These are phyloP conservation scores for Fomitopsis palustris DNA, from an alignment of 1,284 basidiomycete genomes.

Conservation along the genomic window DNA sequence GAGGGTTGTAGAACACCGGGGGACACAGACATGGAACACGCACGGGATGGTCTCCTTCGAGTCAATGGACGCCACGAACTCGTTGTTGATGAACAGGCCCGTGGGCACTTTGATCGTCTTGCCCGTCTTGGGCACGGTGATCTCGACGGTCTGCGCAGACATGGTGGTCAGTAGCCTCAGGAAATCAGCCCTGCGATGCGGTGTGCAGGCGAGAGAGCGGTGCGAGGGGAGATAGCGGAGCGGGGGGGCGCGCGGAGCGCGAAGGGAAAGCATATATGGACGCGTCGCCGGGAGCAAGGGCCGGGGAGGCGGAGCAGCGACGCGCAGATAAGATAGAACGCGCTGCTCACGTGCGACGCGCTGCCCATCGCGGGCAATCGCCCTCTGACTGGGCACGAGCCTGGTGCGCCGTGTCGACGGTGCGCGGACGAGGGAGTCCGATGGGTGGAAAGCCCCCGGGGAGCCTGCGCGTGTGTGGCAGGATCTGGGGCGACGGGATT, in stretches of 20 bases:
- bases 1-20: background rate
- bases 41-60: slow-evolving; percentile 58
- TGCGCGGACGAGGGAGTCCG: background rate
- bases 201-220: background rate
- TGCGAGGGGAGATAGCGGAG: background rate
- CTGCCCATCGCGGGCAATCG: background rate
- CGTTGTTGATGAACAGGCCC: slow-evolving; percentile 89
- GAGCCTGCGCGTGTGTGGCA: background rate
- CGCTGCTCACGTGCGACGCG: background rate
- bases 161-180: slow-evolving; percentile 5
- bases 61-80: slow-evolving; percentile 72
- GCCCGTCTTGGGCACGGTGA: slow-evolving; percentile 31
- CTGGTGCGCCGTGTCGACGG: background rate
- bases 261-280: background rate
- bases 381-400: background rate
- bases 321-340: slow-evolving; percentile 3
- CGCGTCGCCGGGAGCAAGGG: background rate
- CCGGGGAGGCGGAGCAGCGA: background rate
- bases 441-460: background rate
- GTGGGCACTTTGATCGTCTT: slow-evolving; percentile 66
- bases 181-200: background rate
- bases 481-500: background rate
- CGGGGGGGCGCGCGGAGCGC: background rate
- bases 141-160: slow-evolving; percentile 20
- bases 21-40: slow-evolving; percentile 17